A percentile compares a stretch with the other conserved stretches of the same genome.
Evolutionary conservation across 169 alveolate genomes (phyloP).

Genomic region (Plasmodium berghei): DNA sequence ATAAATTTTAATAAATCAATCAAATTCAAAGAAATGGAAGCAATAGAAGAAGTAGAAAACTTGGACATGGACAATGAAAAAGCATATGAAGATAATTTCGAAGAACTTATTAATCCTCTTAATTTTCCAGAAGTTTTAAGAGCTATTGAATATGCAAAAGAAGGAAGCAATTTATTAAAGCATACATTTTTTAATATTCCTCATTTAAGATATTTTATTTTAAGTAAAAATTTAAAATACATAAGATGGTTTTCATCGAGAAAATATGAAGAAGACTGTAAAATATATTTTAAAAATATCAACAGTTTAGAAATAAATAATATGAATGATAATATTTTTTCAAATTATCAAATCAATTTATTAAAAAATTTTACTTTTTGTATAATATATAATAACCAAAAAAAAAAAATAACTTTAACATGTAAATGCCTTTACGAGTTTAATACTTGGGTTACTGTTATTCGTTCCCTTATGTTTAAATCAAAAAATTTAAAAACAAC

Average conservation of each 20-base stretch:
- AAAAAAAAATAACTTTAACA: conserved; percentile 52
- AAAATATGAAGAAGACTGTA: conserved; percentile 52
- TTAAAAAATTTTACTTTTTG: conserved; percentile 46
- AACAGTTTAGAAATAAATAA: conserved; percentile 40
- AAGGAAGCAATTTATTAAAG: conserved; percentile 50
- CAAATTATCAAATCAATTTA: conserved; percentile 13
- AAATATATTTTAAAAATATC: conserved; percentile 24
- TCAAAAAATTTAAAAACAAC: conserved; percentile 25
- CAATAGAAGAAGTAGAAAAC: no score
- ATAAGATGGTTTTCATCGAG: conserved; percentile 61
- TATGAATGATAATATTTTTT: conserved; percentile 19
- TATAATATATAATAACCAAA: conserved; percentile 41
- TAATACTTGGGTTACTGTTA: conserved; percentile 46
- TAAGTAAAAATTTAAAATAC: conserved; percentile 31
- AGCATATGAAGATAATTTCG: background rate
- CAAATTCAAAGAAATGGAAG: no score
- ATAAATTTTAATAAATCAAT: background rate
- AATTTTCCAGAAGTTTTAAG: conserved; percentile 35
- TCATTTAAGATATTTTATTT: conserved; percentile 44
- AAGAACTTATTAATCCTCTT: conserved; percentile 8
- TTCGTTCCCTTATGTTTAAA: conserved; percentile 48
- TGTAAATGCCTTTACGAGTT: conserved; percentile 46
- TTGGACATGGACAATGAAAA: background rate
- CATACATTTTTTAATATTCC: conserved; percentile 58
- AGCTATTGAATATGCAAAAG: conserved; percentile 64